A percentile compares a stretch with the other conserved stretches of the same genome.
phyloP scores from a whole-genome alignment of 805 yeast genomes.

The Ogataea methylovora region DNA sequence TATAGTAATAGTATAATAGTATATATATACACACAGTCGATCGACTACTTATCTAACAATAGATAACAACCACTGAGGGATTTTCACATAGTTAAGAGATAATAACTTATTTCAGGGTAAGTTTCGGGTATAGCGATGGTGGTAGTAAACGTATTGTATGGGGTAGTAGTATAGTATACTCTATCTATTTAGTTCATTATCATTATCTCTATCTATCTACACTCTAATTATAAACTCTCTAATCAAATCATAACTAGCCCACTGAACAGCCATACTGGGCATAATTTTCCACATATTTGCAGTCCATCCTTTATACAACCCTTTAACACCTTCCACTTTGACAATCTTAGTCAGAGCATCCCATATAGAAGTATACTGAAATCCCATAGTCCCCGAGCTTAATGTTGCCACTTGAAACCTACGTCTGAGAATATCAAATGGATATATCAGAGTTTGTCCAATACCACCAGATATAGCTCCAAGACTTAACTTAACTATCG shows the following conservation, averaged over 20 bases:
- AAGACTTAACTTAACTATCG: slow-evolving; percentile 52
- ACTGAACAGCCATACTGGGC: slow-evolving; percentile 93
- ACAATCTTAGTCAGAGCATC: slow-evolving; percentile 71
- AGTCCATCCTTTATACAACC: slow-evolving; percentile 65
- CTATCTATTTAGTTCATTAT: background rate
- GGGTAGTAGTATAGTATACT: no score
- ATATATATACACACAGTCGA: no score
- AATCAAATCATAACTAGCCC: slow-evolving; percentile 77
- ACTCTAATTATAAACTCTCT: slow-evolving; percentile 31
- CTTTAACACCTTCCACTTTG: slow-evolving; percentile 62
- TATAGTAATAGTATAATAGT: background rate
- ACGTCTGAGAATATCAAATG: slow-evolving; percentile 82
- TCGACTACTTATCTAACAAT: no score
- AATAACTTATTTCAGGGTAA: no score
- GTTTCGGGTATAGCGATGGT: no score
- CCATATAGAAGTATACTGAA: slow-evolving; percentile 66
- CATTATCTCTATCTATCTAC: background rate
- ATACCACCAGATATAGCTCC: slow-evolving; percentile 88
- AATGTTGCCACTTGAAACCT: slow-evolving; percentile 87
- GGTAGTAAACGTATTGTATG: no score
- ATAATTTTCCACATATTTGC: slow-evolving; percentile 86
- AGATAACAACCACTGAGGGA: no score
- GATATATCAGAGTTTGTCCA: slow-evolving; percentile 87
- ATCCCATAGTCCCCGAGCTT: slow-evolving; percentile 73
- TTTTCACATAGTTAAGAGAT: no score